phyloP scores from a whole-genome alignment of 495 filamentous ascomycete genomes.

The Cercophora samala region DNA sequence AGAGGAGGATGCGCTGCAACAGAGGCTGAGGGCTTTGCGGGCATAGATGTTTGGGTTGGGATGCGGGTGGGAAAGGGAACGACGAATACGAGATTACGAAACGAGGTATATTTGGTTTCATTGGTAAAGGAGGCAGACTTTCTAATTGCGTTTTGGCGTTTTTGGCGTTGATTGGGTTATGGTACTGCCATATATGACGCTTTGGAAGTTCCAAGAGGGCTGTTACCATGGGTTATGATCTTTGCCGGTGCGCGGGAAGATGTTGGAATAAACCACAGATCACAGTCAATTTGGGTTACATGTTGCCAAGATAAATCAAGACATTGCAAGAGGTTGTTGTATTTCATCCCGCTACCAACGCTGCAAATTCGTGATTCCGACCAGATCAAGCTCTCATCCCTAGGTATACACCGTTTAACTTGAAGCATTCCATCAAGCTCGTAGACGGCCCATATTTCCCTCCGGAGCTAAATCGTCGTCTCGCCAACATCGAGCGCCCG shows the following conservation, averaged over 20 bases:
- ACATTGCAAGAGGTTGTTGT: neutral
- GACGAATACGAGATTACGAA: neutral
- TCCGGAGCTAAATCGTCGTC: neutral
- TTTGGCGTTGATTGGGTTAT: neutral
- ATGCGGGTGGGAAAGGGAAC: neutral
- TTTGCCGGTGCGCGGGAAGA: neutral
- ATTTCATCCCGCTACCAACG: neutral
- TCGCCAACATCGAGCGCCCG: neutral
- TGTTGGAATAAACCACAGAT: neutral
- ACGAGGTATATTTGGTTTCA: constrained; percentile 1
- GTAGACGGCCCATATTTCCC: neutral
- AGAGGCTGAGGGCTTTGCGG: constrained; percentile 53
- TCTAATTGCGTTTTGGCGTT: neutral
- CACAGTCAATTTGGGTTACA: neutral
- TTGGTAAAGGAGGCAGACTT: neutral
- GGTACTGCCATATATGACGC: neutral
- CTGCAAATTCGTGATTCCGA: neutral
- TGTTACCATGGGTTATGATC: neutral
- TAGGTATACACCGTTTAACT: neutral
- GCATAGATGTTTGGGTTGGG: constrained; percentile 19
- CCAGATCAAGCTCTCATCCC: neutral
- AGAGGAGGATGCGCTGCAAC: constrained; percentile 61
- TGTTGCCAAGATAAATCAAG: neutral
- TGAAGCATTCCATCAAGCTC: neutral
- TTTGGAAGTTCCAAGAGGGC: neutral